phyloP scores from a whole-genome alignment of 352 stramenopile species.

The Globisporangium radiosum region DNA sequence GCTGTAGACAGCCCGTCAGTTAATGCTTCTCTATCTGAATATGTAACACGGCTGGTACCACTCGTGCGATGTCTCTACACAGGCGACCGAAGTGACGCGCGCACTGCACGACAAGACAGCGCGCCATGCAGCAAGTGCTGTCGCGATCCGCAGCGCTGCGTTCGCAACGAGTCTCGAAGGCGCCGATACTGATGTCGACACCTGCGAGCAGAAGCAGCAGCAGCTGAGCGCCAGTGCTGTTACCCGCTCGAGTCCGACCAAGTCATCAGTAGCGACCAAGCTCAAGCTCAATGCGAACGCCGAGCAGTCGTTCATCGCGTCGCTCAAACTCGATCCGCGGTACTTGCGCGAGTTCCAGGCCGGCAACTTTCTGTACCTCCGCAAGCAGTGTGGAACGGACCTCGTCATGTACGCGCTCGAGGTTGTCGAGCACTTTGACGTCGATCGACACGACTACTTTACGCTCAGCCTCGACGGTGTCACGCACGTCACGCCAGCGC shows the following conservation, averaged over 20 bases:
- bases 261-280: neutral
- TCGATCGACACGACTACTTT: constrained; percentile 88
- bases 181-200: too few species aligned
- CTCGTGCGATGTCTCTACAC: neutral
- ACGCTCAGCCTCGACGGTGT: constrained; percentile 90
- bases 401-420: constrained; percentile 80
- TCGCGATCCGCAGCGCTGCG: constrained; percentile 9
- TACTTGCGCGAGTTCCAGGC: constrained; percentile 72
- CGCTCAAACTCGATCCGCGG: constrained; percentile 61
- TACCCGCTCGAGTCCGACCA: constrained; percentile 2
- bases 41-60: neutral
- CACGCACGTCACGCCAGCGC: constrained; percentile 86
- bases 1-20: neutral
- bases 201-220: neutral
- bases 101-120: constrained; percentile 32
- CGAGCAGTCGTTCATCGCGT: constrained; percentile 63
- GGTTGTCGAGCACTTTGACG: constrained; percentile 76
- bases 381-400: constrained; percentile 54
- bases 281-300: too few species aligned
- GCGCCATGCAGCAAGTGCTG: constrained; percentile 9
- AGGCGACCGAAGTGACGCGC: constrained; percentile 55
- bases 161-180: neutral
- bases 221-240: neutral
- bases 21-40: neutral
- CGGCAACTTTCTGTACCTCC: constrained; percentile 80